phyloP scores from a whole-genome alignment of 2,329 filamentous ascomycete genomes.

The Penicillium nordicum region DNA sequence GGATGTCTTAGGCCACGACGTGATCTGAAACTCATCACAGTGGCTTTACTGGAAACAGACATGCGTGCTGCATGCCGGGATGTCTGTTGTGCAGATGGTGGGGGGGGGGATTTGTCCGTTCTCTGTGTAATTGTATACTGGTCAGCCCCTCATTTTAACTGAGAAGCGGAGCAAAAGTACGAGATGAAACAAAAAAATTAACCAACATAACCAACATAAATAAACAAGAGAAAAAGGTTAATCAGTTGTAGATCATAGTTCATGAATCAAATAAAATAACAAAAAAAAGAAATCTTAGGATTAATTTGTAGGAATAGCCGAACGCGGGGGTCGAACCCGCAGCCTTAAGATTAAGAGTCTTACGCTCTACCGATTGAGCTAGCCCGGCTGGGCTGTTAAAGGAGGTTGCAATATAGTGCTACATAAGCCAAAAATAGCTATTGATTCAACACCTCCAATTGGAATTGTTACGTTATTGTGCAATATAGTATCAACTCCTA shows the following conservation, averaged over 20 bases:
- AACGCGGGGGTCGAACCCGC: conserved; percentile 45
- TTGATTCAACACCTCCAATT: no score
- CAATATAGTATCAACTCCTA: neutral
- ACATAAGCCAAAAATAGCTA: neutral
- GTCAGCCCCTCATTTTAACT: neutral
- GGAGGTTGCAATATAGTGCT: accelerated
- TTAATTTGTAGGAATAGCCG: conserved; percentile 31
- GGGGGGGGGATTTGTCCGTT: neutral
- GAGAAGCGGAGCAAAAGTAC: neutral
- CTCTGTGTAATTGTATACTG: neutral
- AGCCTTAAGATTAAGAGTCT: conserved; percentile 30
- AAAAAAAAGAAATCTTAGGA: conserved; percentile 12
- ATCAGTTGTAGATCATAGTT: neutral
- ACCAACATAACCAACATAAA: neutral
- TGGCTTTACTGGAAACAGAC: conserved; percentile 2
- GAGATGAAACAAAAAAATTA: neutral
- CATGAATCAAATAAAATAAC: conserved; percentile 14
- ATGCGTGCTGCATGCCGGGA: neutral
- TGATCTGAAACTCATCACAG: conserved; percentile 8
- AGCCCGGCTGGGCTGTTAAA: conserved; percentile 35
- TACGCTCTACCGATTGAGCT: conserved; percentile 49
- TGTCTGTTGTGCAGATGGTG: conserved; percentile 11
- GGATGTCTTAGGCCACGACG: neutral
- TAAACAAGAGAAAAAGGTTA: neutral
- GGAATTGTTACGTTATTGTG: neutral